Conservation (phyloP, 2,329 filamentous ascomycete genomes). For the Penicillium hesseltinei region DNA sequence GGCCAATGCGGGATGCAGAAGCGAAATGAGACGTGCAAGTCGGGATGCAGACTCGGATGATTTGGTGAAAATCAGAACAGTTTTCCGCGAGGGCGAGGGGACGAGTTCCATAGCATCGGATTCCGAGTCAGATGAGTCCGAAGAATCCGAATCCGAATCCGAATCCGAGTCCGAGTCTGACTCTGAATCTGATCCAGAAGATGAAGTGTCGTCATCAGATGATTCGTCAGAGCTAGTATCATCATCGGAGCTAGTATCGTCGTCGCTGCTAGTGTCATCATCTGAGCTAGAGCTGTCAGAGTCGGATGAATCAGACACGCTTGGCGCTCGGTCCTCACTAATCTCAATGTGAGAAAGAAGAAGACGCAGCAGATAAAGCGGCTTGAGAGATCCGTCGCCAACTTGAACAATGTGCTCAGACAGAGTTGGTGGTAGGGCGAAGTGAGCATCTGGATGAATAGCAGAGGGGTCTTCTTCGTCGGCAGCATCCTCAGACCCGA, state of each 20-base stretch:
- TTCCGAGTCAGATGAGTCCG: constrained; percentile 27
- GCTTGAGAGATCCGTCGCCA: constrained; percentile 69
- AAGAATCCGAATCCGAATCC: constrained; percentile 22
- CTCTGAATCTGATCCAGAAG: constrained; percentile 27
- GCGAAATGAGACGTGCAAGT: constrained; percentile 72
- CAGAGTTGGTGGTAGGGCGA: constrained; percentile 62
- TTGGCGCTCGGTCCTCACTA: constrained; percentile 10
- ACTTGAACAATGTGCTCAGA: constrained; percentile 67
- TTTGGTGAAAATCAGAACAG: constrained; percentile 80
- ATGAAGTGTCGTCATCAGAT: constrained; percentile 30
- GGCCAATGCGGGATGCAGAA: constrained; percentile 62
- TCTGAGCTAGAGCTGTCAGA: constrained; percentile 22
- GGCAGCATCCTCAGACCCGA: constrained; percentile 56
- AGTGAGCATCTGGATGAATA: constrained; percentile 36
- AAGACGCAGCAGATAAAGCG: constrained; percentile 78
- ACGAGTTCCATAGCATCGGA: constrained; percentile 11
- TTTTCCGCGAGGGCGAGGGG: constrained; percentile 36
- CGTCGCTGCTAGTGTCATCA: constrained; percentile 20
- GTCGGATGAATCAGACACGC: constrained; percentile 9
- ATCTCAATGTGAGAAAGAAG: constrained; percentile 50
- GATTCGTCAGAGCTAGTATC: constrained; percentile 38
- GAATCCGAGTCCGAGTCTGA: constrained; percentile 17
- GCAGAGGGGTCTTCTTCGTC: constrained; percentile 20
- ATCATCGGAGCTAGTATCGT: constrained; percentile 37
- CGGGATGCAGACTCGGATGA: constrained; percentile 87